Base-by-base conservation (phyloP, 169 alveolate genomes). In the Babesia caballi region DNA sequence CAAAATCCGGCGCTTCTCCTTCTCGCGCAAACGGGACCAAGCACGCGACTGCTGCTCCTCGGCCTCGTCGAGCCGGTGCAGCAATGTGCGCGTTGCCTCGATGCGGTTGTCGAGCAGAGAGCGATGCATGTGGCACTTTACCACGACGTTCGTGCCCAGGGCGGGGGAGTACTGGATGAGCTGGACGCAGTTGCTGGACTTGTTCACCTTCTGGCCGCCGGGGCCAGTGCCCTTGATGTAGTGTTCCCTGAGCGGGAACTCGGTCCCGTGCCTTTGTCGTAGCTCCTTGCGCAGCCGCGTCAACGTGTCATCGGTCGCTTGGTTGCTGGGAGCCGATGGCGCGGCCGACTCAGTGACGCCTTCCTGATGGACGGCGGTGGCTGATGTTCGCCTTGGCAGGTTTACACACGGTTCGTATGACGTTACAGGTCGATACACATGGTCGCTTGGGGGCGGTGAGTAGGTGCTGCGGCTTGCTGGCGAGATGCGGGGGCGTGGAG, bases 181-280 rank as follows among this genome's bases (percentile, higher is more conserved):
- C 69, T 91, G 85, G 27, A 89, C 96, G 82, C 96, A 92, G 71
- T 83, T 92, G 65, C 75, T 88, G 1, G 96, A 83, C 77, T 93
- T 93, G 75, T 93, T 93, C 35, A 93, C 90, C 81, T 91, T 91
- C 75, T 93, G 94, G 17, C 97, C 97, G 9, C 97, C 97, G 25
- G 92, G 92, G 21, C 97, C 97, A 32, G 89, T 78, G 11, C 96
- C 97, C 61, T 80, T 87, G 44, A 91, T 72, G 74, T 80, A 90
- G 30, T 74, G 28, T 71, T 91, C 94, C 56, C 77, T 85, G 32
- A 91, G 46, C 46, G 73, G 65, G 50, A n/a, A 36, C 42, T 74
- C 65, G 19, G 57, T 17, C 21, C 70, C 84, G 52, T 60, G 53
- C 66, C 36, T 61, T 51, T 61, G 69, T 19, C 46, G 53, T 28